Evolutionary conservation across 306 rosid species (phyloP).

Genomic region (Lotus japonicus): DNA sequence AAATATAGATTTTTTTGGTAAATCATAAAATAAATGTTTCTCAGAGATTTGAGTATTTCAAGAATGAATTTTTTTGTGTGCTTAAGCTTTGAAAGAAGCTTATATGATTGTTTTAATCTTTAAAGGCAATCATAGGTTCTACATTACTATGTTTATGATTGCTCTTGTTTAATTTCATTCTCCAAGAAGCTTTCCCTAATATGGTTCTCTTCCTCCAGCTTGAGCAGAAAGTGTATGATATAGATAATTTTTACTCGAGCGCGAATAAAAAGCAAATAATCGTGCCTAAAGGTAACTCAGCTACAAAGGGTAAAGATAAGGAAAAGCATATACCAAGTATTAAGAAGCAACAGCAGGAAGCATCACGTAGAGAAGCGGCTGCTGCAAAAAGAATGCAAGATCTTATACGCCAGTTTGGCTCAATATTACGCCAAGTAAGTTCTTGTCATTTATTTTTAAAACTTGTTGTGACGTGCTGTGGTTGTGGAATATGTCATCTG

Average conservation of each 20-base stretch:
- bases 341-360: constrained; percentile 75
- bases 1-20: not conserved
- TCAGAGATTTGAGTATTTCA: not conserved
- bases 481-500: constrained; percentile 7
- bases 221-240: constrained; percentile 56
- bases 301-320: constrained; percentile 57
- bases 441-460: not conserved
- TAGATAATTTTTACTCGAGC: constrained; percentile 45
- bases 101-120: not conserved
- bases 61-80: not conserved
- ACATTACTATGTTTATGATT: not conserved
- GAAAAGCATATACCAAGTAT: constrained; percentile 65
- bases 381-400: constrained; percentile 91
- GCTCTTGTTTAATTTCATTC: constrained; percentile 5
- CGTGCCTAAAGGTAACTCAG: constrained; percentile 45
- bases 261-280: constrained; percentile 39
- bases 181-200: not conserved
- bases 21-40: not conserved
- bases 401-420: constrained; percentile 79
- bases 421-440: constrained; percentile 74
- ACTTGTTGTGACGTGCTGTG: not conserved
- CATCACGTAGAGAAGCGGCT: constrained; percentile 69
- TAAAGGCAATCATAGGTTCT: not conserved
- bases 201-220: constrained; percentile 42
- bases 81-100: not conserved